A percentile compares a stretch with the other conserved stretches of the same genome.
These are phyloP conservation scores for Penicillium sp. DNA, from an alignment of 2,329 filamentous ascomycete species.

Conservation along the genomic window DNA sequence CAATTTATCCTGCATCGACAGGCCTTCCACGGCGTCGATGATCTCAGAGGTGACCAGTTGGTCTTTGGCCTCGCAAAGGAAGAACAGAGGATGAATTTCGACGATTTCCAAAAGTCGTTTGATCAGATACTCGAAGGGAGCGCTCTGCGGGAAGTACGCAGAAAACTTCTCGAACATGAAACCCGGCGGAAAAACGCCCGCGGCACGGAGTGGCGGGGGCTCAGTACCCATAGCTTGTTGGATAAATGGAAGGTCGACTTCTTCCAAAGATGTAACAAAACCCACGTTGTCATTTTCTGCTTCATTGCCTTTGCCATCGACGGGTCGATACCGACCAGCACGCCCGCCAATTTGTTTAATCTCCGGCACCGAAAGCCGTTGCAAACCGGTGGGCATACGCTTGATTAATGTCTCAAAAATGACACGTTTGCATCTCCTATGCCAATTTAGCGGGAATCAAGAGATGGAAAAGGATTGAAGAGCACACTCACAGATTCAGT, in stretches of 20 bases:
- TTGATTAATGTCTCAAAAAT: slow-evolving; percentile 80
- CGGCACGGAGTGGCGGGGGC: slow-evolving; percentile 64
- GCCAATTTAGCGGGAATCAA: slow-evolving; percentile 14
- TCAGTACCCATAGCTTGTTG: slow-evolving; percentile 61
- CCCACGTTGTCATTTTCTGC: slow-evolving; percentile 52
- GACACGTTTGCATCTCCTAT: slow-evolving; percentile 74
- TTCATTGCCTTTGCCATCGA: slow-evolving; percentile 34
- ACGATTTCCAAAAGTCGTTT: slow-evolving; percentile 69
- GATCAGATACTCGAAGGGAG: slow-evolving; percentile 80
- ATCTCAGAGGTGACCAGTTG: slow-evolving; percentile 66
- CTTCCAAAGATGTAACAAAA: slow-evolving; percentile 73
- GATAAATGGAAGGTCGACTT: slow-evolving; percentile 64
- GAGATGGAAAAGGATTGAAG: background rate
- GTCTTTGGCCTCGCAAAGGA: slow-evolving; percentile 64
- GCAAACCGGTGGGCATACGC: slow-evolving; percentile 59
- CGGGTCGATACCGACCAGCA: slow-evolving; percentile 80
- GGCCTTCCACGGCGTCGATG: slow-evolving; percentile 65
- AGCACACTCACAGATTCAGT: slow-evolving; percentile 69
- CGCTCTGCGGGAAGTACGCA: slow-evolving; percentile 74
- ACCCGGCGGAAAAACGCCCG: slow-evolving; percentile 71
- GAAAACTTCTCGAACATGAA: slow-evolving; percentile 71
- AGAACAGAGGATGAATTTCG: slow-evolving; percentile 63
- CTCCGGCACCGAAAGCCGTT: slow-evolving; percentile 67
- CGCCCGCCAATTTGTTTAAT: slow-evolving; percentile 94
- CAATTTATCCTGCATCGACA: slow-evolving; percentile 72